Conservation (phyloP, 73 alveolate genomes). For the Symbiodinium pilosum region DNA sequence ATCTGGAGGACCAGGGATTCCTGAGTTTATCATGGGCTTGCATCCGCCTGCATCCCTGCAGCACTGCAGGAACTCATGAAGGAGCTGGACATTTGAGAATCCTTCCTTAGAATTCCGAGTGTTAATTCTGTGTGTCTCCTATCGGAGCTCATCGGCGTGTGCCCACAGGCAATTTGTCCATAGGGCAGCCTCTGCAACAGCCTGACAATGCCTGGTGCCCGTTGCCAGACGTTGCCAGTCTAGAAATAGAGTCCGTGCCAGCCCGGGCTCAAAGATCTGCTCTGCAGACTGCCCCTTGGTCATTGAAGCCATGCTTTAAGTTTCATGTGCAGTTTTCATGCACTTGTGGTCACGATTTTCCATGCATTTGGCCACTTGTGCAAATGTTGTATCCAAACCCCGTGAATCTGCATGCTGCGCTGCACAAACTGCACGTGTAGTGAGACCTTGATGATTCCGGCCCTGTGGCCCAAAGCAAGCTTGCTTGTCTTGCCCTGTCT, state of each 20-base stretch:
- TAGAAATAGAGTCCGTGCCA: background rate
- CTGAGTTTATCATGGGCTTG: no score
- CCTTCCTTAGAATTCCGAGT: no score
- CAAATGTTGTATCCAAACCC: no score
- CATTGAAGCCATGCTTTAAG: background rate
- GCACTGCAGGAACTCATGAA: conserved; percentile 75
- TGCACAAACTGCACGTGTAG: no score
- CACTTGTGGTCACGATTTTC: background rate
- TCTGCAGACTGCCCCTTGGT: background rate
- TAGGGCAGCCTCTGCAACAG: background rate
- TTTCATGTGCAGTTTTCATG: background rate
- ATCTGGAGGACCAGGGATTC: conserved; percentile 27
- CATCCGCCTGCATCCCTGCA: no score
- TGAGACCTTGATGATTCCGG: no score
- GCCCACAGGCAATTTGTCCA: background rate
- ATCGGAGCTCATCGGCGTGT: background rate
- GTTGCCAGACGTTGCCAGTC: no score
- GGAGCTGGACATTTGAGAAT: conserved; percentile 51
- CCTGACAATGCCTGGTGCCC: background rate
- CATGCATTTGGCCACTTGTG: background rate
- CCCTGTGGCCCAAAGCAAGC: no score
- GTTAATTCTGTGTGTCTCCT: background rate
- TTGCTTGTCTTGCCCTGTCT: no score
- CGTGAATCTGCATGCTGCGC: no score
- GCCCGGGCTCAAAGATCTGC: background rate